Percentiles rank a stretch among this genome's conserved stretches.
Evolutionary conservation across 176 grass and related monocot species (phyloP).

Genomic region (Chloris gayana): DNA sequence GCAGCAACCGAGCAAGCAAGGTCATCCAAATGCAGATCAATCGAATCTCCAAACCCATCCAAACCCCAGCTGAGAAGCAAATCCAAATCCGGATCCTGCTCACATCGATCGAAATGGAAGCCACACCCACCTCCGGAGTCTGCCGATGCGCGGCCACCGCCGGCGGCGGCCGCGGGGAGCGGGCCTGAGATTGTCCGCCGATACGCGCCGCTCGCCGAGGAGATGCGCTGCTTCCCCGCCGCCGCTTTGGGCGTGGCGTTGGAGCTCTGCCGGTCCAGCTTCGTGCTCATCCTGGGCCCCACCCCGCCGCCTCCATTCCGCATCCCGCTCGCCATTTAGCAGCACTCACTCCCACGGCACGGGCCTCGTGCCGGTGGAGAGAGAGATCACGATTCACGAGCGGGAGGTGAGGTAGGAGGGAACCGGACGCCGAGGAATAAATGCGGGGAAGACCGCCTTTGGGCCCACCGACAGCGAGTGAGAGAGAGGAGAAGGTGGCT

Average conservation of each 20-base stretch:
- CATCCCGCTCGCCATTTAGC: constrained; percentile 54
- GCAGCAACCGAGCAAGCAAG: background rate
- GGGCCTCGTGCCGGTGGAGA: background rate
- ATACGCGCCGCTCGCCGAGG: constrained; percentile 52
- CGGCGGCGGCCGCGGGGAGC: constrained; percentile 39
- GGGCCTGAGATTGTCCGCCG: constrained; percentile 66
- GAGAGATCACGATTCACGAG: constrained; percentile 40
- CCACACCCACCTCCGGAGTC: constrained; percentile 70
- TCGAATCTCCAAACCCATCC: constrained; percentile 12
- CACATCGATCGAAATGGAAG: background rate
- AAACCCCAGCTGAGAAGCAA: constrained; percentile 15
- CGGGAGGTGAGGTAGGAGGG: constrained; percentile 17
- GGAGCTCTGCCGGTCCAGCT: constrained; percentile 68
- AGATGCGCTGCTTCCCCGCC: constrained; percentile 63
- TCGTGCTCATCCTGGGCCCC: constrained; percentile 47
- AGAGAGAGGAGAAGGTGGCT: background rate
- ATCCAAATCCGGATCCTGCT: constrained; percentile 41
- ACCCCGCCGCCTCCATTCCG: constrained; percentile 63
- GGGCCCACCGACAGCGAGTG: constrained; percentile 39
- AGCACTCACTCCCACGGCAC: background rate
- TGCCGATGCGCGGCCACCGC: constrained; percentile 26
- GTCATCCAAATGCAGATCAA: constrained; percentile 36
- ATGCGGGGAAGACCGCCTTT: constrained; percentile 21
- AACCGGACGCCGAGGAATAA: constrained; percentile 45
- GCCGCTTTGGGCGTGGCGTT: constrained; percentile 69